phyloP scores from a whole-genome alignment of 371 early-diverging fungal species.

The Saksenaea vasiformis region DNA sequence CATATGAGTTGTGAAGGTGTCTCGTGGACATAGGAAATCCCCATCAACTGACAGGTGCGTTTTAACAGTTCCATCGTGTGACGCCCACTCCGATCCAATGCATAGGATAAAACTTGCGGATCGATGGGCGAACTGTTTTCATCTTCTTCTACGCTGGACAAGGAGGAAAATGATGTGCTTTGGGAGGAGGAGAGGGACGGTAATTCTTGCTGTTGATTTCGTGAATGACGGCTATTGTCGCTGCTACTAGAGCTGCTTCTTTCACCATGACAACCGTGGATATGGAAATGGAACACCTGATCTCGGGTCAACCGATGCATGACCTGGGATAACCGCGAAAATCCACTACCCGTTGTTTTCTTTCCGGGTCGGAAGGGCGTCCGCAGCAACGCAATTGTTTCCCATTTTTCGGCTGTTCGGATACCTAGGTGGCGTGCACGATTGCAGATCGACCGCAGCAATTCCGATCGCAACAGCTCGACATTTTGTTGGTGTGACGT shows the following conservation, averaged over 20 bases:
- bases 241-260: background rate
- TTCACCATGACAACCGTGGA: background rate
- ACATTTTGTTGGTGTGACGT: constrained; percentile 35
- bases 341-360: constrained; percentile 3
- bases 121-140: background rate
- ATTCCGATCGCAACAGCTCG: constrained; percentile 40
- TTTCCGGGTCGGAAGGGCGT: constrained; percentile 18
- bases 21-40: constrained; percentile 39
- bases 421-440: constrained; percentile 36
- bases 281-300: constrained; percentile 42
- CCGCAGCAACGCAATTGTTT: constrained; percentile 16
- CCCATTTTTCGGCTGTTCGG: constrained; percentile 38
- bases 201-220: constrained; percentile 13
- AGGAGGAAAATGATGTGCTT: constrained; percentile 24
- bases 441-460: constrained; percentile 37
- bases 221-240: background rate
- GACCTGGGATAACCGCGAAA: constrained; percentile 13
- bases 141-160: constrained; percentile 17
- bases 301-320: constrained; percentile 39
- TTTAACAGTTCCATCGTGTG: constrained; percentile 27
- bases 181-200: constrained; percentile 34
- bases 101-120: background rate
- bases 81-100: background rate
- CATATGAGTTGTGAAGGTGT: constrained; percentile 26
- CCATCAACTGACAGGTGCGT: constrained; percentile 45